Evolutionary conservation across 257 asterid species (phyloP).

Genomic region (Lycium barbarum): DNA sequence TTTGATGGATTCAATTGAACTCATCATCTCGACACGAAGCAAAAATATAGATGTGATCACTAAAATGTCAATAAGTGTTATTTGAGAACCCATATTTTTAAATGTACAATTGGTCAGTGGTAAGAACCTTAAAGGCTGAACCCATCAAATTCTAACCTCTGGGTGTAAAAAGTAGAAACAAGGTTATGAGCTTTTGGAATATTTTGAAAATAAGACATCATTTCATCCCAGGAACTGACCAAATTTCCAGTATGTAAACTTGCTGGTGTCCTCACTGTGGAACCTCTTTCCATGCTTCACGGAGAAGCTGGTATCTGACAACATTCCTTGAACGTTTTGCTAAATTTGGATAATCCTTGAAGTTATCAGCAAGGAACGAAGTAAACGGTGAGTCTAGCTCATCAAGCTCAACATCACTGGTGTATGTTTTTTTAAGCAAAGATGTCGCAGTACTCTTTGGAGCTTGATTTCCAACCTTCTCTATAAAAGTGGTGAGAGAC

Average conservation of each 20-base stretch:
- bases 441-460: constrained; percentile 57
- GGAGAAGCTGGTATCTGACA: constrained; percentile 69
- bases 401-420: constrained; percentile 85
- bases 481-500: constrained; percentile 53
- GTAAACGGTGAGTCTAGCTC: constrained; percentile 79
- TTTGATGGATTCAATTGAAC: background rate
- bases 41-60: background rate
- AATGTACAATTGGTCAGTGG: background rate
- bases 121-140: background rate
- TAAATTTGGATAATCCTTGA: constrained; percentile 52
- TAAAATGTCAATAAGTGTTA: background rate
- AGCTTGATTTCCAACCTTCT: constrained; percentile 67
- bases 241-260: background rate
- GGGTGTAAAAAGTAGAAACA: background rate
- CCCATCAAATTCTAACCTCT: background rate
- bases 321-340: constrained; percentile 58
- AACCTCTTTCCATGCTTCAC: constrained; percentile 62
- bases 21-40: constrained; percentile 1
- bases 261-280: constrained; percentile 31
- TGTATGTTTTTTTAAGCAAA: constrained; percentile 61
- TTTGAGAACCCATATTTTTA: constrained; percentile 11
- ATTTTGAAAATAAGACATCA: background rate
- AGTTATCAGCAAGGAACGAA: constrained; percentile 61
- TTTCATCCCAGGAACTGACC: background rate
- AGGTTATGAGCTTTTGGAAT: background rate